Evolutionary conservation across 331 rosid genomes (phyloP), one percentile per base, ranked within the genome.

Genomic region (Spiraea crenata): DNA sequence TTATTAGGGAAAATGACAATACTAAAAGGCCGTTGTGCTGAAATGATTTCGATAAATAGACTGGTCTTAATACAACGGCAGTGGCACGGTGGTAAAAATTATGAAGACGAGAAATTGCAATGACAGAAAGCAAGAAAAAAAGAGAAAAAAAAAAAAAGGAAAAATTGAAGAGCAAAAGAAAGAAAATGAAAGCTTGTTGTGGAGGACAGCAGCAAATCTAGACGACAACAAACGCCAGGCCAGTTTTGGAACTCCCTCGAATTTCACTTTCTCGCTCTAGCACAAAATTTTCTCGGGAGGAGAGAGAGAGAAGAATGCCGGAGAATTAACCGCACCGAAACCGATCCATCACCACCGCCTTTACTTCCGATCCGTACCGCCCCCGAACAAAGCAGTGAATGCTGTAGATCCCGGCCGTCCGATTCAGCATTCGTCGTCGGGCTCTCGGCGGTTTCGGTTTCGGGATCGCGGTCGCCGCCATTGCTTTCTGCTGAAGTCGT

Each of bases 401-500:
- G 91, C 80, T 79, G 75, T 84, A 82, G 96, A 90, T 90, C 88
- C 91, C 91, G 82, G 74, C 46, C 67, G 66, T 77, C 72, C 45
- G 71, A 66, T 50, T 44, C 83, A 50, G 52, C 85, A 71, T 76
- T 85, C 81, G 74, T 77, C 74, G 76, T 55, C 55, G 37, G 19
- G 50, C 35, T 50, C 39, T 42, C 47, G 49, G 38, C 40, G 57
- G 12, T 45, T 52, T 55, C 59, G 75, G 7, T 71, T 66, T 57
- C 19, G 73, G 63, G 87, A 80, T 80, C 85, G 63, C 56, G 44
- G 59, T 76, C 7, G 70, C 55, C 45, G 6, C 67, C 55, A 41
- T 48, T 57, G 74, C 71, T 39, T 70, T 41, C 17, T 13, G 52
- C 4, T 25, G 77, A 73, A 39, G 60, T 64, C 5, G 31, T 34